Percentiles rank a stretch among this genome's conserved stretches.
phyloP scores from a whole-genome alignment of 1,284 basidiomycete genomes.

The Cutaneotrichosporon dermatis region DNA sequence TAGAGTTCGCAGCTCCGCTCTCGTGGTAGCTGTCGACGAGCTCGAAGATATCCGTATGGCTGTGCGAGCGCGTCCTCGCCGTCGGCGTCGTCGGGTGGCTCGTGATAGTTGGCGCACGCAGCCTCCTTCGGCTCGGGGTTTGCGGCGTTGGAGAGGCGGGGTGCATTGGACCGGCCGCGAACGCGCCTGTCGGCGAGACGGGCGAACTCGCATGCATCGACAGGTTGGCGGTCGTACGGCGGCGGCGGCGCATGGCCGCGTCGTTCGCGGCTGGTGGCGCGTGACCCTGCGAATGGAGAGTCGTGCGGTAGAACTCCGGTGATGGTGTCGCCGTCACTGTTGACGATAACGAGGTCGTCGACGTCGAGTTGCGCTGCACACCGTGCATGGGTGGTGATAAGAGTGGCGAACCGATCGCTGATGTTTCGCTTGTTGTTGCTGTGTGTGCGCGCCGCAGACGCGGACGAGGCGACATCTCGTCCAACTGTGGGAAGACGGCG shows the following conservation, averaged over 20 bases:
- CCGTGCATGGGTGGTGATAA: too few relatives aligned
- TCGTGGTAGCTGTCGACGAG: constrained; percentile 46
- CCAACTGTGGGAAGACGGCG: neutral
- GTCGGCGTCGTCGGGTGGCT: constrained; percentile 28
- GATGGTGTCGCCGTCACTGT: neutral
- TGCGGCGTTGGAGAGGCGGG: constrained; percentile 30
- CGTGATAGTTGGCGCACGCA: constrained; percentile 29
- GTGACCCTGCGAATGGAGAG: neutral
- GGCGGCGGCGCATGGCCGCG: constrained; percentile 16
- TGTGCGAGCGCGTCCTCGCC: constrained; percentile 36
- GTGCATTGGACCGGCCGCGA: neutral
- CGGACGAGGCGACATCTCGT: neutral
- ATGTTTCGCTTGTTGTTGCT: neutral
- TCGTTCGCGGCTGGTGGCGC: neutral
- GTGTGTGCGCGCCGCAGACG: constrained; percentile 17
- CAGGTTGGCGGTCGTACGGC: constrained; percentile 22
- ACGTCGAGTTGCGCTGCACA: too few relatives aligned
- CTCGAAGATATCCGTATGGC: constrained; percentile 43
- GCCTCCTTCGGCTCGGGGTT: constrained; percentile 28
- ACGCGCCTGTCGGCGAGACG: constrained; percentile 21
- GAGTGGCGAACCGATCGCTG: neutral
- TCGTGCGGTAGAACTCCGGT: neutral
- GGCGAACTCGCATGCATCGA: constrained; percentile 14
- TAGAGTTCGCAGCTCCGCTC: constrained; percentile 46
- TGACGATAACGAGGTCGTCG: too few relatives aligned